Evolutionary conservation across 2,329 filamentous ascomycete genomes (phyloP).

Genomic region (Colletotrichum aenigma): DNA sequence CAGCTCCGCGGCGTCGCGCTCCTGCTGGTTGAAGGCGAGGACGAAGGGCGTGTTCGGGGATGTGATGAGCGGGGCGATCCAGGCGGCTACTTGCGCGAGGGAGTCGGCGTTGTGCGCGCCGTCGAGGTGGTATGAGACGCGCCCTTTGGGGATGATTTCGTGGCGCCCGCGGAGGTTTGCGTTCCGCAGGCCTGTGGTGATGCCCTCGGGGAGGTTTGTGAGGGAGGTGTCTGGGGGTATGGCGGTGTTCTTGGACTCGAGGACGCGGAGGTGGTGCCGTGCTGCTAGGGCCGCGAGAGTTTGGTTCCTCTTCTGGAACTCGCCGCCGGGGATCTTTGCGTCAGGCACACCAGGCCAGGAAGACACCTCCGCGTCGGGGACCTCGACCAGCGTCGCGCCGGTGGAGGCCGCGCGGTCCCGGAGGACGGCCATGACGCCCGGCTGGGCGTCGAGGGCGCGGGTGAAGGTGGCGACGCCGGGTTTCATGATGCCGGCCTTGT

Average conservation of each 20-base stretch:
- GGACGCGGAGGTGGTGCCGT: constrained; percentile 19
- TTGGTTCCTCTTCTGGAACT: constrained; percentile 65
- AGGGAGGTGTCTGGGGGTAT: constrained; percentile 37
- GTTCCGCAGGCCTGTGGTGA: constrained; percentile 74
- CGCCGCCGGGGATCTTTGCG: constrained; percentile 54
- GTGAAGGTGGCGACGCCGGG: constrained; percentile 55
- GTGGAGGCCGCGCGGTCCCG: constrained; percentile 57
- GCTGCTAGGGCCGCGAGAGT: constrained; percentile 54
- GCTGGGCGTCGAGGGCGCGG: constrained; percentile 26
- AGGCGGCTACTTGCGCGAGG: constrained; percentile 78
- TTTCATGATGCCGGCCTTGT: constrained; percentile 77
- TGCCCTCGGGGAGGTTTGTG: constrained; percentile 58
- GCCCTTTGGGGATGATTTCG: constrained; percentile 58
- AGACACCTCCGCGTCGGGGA: neutral
- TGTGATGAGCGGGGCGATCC: constrained; percentile 65
- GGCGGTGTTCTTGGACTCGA: constrained; percentile 42
- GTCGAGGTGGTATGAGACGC: constrained; percentile 84
- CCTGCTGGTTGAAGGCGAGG: constrained; percentile 90
- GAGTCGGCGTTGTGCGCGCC: constrained; percentile 94
- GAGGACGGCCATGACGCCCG: constrained; percentile 50
- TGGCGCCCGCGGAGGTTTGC: constrained; percentile 84
- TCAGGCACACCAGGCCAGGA: constrained; percentile 29
- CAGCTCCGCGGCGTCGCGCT: constrained; percentile 59
- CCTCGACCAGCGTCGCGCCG: constrained; percentile 44
- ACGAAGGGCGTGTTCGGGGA: constrained; percentile 41